These are phyloP conservation scores for Decorospora gaudefroyi DNA, from an alignment of 2,329 filamentous ascomycete genomes.

Conservation along the genomic window DNA sequence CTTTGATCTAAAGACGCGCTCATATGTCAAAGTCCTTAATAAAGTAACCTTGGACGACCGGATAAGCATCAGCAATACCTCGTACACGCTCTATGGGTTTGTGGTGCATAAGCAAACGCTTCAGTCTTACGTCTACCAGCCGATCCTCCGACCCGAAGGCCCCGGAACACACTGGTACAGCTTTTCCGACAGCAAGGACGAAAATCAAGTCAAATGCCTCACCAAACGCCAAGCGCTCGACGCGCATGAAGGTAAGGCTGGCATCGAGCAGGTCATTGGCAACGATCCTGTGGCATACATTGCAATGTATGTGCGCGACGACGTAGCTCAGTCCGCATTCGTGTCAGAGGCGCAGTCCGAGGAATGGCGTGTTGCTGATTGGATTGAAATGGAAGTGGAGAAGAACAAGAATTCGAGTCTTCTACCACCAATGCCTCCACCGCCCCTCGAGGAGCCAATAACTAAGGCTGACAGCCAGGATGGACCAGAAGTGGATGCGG, in stretches of 20 bases:
- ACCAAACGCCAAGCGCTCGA: constrained; percentile 61
- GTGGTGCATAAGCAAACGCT: constrained; percentile 64
- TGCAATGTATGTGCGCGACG: constrained; percentile 60
- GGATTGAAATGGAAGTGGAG: constrained; percentile 42
- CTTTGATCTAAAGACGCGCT: constrained; percentile 58
- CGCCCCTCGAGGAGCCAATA: constrained; percentile 10
- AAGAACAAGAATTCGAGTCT: constrained; percentile 25
- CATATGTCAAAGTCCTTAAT: constrained; percentile 62
- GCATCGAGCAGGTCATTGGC: constrained; percentile 44
- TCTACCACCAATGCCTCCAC: constrained; percentile 20
- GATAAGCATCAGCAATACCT: constrained; percentile 53
- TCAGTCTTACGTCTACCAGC: constrained; percentile 63
- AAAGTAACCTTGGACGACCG: constrained; percentile 61
- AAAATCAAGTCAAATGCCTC: constrained; percentile 61
- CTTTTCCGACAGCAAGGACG: constrained; percentile 59
- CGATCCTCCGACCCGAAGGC: constrained; percentile 63
- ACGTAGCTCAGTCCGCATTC: constrained; percentile 47
- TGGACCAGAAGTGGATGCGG: background rate
- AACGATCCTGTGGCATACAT: constrained; percentile 60
- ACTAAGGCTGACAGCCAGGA: constrained; percentile 10
- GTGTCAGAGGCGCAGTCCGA: constrained; percentile 52
- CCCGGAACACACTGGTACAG: constrained; percentile 62
- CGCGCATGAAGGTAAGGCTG: constrained; percentile 55
- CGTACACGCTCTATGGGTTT: constrained; percentile 64
- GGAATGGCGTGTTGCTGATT: constrained; percentile 53